Conservation (phyloP, 2,329 filamentous ascomycete genomes). For the Phaeosphaeria sp. region DNA sequence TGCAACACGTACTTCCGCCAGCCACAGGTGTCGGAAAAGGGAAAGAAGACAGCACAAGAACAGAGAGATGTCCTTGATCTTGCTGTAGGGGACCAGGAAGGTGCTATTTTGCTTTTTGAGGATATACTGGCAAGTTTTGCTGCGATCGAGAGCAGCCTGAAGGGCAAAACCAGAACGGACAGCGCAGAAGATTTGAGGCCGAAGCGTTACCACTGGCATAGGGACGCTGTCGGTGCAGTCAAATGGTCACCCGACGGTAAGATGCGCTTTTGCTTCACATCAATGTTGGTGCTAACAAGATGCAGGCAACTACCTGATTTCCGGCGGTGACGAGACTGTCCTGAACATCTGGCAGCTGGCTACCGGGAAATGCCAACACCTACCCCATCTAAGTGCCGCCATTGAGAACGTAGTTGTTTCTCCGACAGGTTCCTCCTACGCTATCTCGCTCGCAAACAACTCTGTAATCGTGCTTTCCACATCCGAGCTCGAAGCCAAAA, state of each 20-base stretch:
- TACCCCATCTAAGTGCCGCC: slow-evolving; percentile 88
- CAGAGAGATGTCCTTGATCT: slow-evolving; percentile 67
- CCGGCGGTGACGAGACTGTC: slow-evolving; percentile 87
- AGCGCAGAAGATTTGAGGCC: slow-evolving; percentile 54
- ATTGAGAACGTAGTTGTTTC: slow-evolving; percentile 88
- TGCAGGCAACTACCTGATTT: slow-evolving; percentile 88
- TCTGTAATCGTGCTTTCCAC: slow-evolving; percentile 90
- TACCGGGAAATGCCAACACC: slow-evolving; percentile 78
- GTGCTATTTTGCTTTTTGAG: slow-evolving; percentile 81
- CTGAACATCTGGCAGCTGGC: slow-evolving; percentile 93
- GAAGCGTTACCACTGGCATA: slow-evolving; percentile 88
- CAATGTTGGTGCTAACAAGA: slow-evolving; percentile 7
- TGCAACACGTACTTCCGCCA: slow-evolving; percentile 51
- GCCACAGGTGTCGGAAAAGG: slow-evolving; percentile 58
- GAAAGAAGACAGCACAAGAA: slow-evolving; percentile 40
- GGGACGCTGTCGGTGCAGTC: slow-evolving; percentile 78
- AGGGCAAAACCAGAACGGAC: slow-evolving; percentile 29
- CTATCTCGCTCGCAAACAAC: slow-evolving; percentile 87
- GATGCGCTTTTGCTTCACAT: slow-evolving; percentile 24
- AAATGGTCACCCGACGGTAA: slow-evolving; percentile 93
- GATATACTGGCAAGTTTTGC: slow-evolving; percentile 69
- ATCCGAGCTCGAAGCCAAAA: slow-evolving; percentile 82
- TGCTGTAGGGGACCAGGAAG: slow-evolving; percentile 76
- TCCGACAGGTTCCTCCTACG: slow-evolving; percentile 78
- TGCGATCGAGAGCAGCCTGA: slow-evolving; percentile 49